Evolutionary conservation across 1,284 basidiomycete genomes (phyloP), one percentile per base, ranked within the genome.

Genomic region (Jaminaea rosea): DNA sequence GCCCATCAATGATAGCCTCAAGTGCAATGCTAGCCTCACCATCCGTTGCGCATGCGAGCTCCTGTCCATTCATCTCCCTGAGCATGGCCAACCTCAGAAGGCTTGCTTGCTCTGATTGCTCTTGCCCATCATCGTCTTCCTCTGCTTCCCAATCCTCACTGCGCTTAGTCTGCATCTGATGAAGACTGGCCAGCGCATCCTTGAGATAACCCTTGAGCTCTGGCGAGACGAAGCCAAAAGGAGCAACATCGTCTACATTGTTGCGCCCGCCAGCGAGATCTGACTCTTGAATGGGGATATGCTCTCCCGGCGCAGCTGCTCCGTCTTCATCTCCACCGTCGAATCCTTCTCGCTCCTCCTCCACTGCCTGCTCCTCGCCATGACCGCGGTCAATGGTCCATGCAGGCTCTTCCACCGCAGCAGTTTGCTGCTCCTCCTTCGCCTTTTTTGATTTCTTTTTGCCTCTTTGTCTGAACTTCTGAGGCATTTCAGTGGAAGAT

Each of bases 31-130:
- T 67, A 7, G 63, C 64, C 23, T 70, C 67, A 5, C 65, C 62
- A 36, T 73, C 71, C 6, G 71, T 73, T 19, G 68, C 66, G 1
- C 71, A 53, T 3, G 52, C 26, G 7, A 72, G 62, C 50, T 72
- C 71, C 17, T 65, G 59, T 10, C 70, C 70, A 24, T 65, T 59
- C 50, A 71, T 61, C 49, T 73, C 71, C 21, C 55, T 50, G 27
- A 72, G 57, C 5, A 63, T 65, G 1, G 71, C 70, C 42, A 67
- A 59, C n/a, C 73, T 39, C 1, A 73, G 60, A 9, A 67, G 37
- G 10, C 53, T 44, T 4, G 60, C 49, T 27, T 73, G 64, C n/a
- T 65, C 60, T 4, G 52, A 52, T 4, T 56, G 49, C n/a, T 46
- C 55, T 0, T 50, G 58, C 2, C 53, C 39, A 4, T 54, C 57